phyloP scores from a whole-genome alignment of 768 basidiomycete species.

The Clitopilus passeckerianus region DNA sequence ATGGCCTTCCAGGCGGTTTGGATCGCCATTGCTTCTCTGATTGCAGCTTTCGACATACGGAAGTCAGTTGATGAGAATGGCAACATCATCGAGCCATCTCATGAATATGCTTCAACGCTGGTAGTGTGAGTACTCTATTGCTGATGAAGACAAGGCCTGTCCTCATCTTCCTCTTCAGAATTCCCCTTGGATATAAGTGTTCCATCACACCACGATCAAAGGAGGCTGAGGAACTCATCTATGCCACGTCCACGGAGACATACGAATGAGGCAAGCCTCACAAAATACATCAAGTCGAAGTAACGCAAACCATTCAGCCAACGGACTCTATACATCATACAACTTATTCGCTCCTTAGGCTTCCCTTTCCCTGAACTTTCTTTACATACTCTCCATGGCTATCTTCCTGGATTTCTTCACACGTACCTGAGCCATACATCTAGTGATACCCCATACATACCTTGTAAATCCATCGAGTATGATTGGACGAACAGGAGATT shows the following conservation, averaged over 20 bases:
- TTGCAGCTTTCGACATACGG: conserved; percentile 24
- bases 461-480: too few species aligned
- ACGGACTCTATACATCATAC: too few species aligned
- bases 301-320: too few species aligned
- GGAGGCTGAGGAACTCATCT: conserved; percentile 14
- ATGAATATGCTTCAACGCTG: conserved; percentile 3
- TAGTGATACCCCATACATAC: too few species aligned
- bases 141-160: background rate
- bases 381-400: too few species aligned
- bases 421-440: too few species aligned
- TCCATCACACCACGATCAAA: conserved; percentile 22
- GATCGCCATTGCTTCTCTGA: conserved; percentile 22
- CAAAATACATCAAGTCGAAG: background rate
- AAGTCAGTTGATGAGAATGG: conserved; percentile 16
- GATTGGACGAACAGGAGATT: too few species aligned
- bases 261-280: background rate
- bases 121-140: background rate
- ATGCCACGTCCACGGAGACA: background rate
- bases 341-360: too few species aligned
- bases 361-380: too few species aligned
- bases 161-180: conserved; percentile 13
- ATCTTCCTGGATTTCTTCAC: too few species aligned
- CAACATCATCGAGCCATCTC: conserved; percentile 8
- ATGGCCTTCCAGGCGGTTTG: conserved; percentile 26
- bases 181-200: conserved; percentile 21